A percentile compares a stretch with the other conserved stretches of the same genome.
These are phyloP conservation scores for Tetrapyrgos nigripes DNA, from an alignment of 1,284 basidiomycete genomes.

Conservation along the genomic window DNA sequence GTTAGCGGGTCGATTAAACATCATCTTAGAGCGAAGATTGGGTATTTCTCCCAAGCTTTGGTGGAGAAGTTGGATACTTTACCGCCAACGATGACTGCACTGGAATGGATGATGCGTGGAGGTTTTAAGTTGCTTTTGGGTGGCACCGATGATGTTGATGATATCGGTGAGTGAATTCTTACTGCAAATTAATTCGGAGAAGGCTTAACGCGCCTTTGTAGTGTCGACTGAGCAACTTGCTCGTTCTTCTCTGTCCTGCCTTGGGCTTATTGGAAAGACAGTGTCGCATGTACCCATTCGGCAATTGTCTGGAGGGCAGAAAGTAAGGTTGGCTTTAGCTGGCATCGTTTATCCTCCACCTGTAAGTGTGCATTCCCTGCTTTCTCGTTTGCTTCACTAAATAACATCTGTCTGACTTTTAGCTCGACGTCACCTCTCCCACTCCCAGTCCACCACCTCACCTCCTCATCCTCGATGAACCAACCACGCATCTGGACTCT, in stretches of 20 bases:
- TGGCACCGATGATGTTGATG: no score
- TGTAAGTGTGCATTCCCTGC: neutral
- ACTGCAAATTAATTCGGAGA: no score
- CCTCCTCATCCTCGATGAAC: slow-evolving; percentile 68
- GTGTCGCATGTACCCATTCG: slow-evolving; percentile 52
- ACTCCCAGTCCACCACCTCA: slow-evolving; percentile 44
- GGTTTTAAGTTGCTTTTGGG: neutral
- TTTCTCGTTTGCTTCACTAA: neutral
- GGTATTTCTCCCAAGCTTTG: slow-evolving; percentile 62
- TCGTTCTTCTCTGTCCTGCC: slow-evolving; percentile 51
- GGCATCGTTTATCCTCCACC: slow-evolving; percentile 44
- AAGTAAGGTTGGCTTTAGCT: slow-evolving; percentile 57
- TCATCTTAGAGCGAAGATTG: slow-evolving; percentile 64
- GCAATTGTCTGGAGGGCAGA: slow-evolving; percentile 66
- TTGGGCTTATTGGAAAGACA: slow-evolving; percentile 54
- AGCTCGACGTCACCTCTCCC: neutral
- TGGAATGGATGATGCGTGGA: slow-evolving; percentile 43
- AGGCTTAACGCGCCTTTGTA: no score
- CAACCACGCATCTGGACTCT: slow-evolving; percentile 75
- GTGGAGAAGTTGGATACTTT: slow-evolving; percentile 52
- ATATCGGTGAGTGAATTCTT: neutral
- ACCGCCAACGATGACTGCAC: slow-evolving; percentile 35
- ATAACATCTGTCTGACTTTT: no score
- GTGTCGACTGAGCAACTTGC: slow-evolving; percentile 49
- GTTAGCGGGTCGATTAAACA: slow-evolving; percentile 59